Evolutionary conservation across 148 eudicot species (phyloP).

Genomic region (Fagopyrum esculentum): DNA sequence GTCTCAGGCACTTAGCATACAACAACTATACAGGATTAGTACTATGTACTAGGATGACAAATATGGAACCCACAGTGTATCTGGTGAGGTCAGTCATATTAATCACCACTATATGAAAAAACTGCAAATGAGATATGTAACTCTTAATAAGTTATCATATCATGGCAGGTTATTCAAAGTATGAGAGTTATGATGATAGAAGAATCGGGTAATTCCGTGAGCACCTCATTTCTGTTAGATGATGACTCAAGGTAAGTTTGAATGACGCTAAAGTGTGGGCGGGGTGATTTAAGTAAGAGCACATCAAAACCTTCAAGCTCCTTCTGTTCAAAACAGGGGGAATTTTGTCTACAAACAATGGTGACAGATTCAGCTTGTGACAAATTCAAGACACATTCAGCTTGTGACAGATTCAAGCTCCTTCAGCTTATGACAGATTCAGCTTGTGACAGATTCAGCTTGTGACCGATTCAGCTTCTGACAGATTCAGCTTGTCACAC

Average conservation of each 20-base stretch:
- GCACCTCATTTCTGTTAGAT: constrained; percentile 89
- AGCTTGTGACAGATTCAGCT: too few species aligned
- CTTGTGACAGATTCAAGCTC: too few species aligned
- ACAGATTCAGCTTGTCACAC: too few species aligned
- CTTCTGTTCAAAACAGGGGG: too few species aligned
- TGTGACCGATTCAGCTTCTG: too few species aligned
- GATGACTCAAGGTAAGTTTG: constrained; percentile 78
- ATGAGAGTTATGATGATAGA: constrained; percentile 87
- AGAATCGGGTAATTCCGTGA: constrained; percentile 72
- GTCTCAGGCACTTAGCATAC: constrained; percentile 71
- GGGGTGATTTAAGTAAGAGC: neutral
- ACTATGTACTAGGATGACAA: constrained; percentile 99
- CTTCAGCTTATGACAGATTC: too few species aligned
- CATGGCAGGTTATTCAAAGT: constrained; percentile 61
- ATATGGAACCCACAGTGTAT: constrained; percentile 91
- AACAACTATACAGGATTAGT: constrained; percentile 91
- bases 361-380: too few species aligned
- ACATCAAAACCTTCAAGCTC: neutral
- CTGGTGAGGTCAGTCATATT: constrained; percentile 58
- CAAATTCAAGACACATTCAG: too few species aligned
- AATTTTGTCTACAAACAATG: too few species aligned
- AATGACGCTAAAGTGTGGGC: too few species aligned
- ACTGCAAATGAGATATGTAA: neutral
- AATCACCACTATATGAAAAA: neutral
- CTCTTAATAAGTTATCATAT: neutral